Base-by-base conservation (phyloP, 2,329 filamentous ascomycete genomes). In the Fusarium liriodendri region DNA sequence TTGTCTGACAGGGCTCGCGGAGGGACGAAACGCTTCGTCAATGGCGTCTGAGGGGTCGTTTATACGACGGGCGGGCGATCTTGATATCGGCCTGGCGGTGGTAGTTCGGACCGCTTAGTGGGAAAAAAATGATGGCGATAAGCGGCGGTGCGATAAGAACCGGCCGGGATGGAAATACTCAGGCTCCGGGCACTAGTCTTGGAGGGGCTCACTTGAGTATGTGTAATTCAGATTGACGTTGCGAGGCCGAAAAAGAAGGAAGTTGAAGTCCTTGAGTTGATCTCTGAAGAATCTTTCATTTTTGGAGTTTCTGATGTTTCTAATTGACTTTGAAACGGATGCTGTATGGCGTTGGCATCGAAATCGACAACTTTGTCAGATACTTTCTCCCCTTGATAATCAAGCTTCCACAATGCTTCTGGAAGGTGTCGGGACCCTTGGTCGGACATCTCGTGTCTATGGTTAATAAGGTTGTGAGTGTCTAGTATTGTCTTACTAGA, bases 111-210 rank as follows among this genome's bases (percentile, higher is more conserved):
- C 35, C 29, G 54, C 58, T 66, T n/a, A 29, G 58, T 61, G 68
- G 47, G 52, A 73, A 71, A 78, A 76, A 78, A 75, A 76, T 66
- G 69, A 61, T 22, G 59, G 64, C 72, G 70, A 76, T 74, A 75
- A 73, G 67, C 67, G 58, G 63, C 40, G 32, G 22, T 57, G 65
- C 72, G 77, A 78, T 78, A 78, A 78, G 74, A 52, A 9, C 47
- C 73, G 76, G 76, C 47, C 75, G 76, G 76, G 54, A 70, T 69
- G 76, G 76, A 77, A 78, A 75, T 78, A 78, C 70, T 32, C 50
- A 45, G 52, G 47, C 54, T 72, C 76, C 76, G 76, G 47, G 47
- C 10, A 52, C 45, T 52, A 20, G 47, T 14, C 27, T n/a, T 52
- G 18, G 47, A 52, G 27, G 47, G 47, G 47, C 10, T 50, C 45